Conservation (phyloP, 2,329 filamentous ascomycete genomes). For the Purpureocillium lavendulum region DNA sequence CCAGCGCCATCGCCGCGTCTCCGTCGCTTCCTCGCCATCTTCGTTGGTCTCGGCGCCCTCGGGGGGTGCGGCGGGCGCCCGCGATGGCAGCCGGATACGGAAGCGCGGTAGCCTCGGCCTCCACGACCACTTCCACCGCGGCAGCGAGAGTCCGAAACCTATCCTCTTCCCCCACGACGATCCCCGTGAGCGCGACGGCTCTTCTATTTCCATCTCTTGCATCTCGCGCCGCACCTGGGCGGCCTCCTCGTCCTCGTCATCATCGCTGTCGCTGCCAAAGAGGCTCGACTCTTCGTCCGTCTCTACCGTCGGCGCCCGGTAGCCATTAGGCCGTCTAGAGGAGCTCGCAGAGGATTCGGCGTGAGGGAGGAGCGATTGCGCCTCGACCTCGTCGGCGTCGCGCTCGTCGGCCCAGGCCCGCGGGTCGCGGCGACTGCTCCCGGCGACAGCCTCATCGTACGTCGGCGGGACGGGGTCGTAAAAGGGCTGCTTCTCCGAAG, state of each 20-base stretch:
- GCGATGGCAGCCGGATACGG: constrained; percentile 38
- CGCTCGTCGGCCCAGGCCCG: constrained; percentile 40
- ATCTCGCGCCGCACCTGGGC: constrained; percentile 71
- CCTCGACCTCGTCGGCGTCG: constrained; percentile 63
- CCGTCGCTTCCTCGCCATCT: constrained; percentile 13
- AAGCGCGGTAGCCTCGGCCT: constrained; percentile 43
- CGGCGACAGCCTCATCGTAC: constrained; percentile 32
- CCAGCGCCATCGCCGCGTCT: constrained; percentile 16
- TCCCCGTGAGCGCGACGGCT: constrained; percentile 41
- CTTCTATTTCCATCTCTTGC: constrained; percentile 81
- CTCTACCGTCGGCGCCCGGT: constrained; percentile 76
- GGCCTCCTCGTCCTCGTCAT: constrained; percentile 42
- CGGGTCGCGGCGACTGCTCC: constrained; percentile 25
- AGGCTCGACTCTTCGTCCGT: constrained; percentile 58
- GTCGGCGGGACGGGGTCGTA: constrained; percentile 35
- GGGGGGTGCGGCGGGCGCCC: constrained; percentile 15
- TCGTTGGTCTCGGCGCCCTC: constrained; percentile 7
- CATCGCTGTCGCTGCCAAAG: constrained; percentile 38
- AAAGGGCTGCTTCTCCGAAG: constrained; percentile 31
- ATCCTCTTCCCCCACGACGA: constrained; percentile 48
- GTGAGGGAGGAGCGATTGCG: constrained; percentile 63
- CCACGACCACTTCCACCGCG: constrained; percentile 48
- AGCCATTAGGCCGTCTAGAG: constrained; percentile 45
- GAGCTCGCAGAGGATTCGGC: constrained; percentile 31
- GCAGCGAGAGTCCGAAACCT: constrained; percentile 41